Evolutionary conservation across 148 eudicot species (phyloP).

Genomic region (Cornus florida): DNA sequence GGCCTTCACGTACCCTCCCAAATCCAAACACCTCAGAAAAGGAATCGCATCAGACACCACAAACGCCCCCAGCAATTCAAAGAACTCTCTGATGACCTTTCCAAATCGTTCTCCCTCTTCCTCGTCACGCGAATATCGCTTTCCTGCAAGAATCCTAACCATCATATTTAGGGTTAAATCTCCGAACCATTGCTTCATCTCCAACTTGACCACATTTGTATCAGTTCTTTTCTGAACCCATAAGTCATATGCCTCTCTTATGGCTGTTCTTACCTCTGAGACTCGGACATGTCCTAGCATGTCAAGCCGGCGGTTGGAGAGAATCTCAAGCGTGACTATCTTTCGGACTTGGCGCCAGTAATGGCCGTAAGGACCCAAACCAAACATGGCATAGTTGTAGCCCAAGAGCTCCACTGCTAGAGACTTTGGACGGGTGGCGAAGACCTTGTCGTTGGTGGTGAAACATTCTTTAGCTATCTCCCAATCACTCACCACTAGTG

Average conservation of each 20-base stretch:
- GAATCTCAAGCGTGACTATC: constrained; percentile 26
- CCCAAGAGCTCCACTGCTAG: constrained; percentile 17
- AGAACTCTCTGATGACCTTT: constrained; percentile 16
- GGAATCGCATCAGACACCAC: constrained; percentile 26
- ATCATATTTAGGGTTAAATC: constrained; percentile 26
- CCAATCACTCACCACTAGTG: constrained; percentile 41
- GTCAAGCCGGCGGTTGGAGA: constrained; percentile 30
- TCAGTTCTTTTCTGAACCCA: background rate
- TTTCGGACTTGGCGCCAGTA: constrained; percentile 49
- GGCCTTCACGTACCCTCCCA: constrained; percentile 19
- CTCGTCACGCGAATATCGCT: constrained; percentile 10
- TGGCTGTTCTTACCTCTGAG: constrained; percentile 23
- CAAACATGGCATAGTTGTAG: constrained; percentile 41
- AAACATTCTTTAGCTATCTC: constrained; percentile 44
- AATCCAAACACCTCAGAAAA: constrained; percentile 20
- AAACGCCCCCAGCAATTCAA: constrained; percentile 15
- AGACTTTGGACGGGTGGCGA: constrained; percentile 23
- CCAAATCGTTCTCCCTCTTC: constrained; percentile 10
- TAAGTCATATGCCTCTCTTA: constrained; percentile 10
- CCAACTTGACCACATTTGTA: constrained; percentile 17
- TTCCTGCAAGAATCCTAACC: constrained; percentile 33
- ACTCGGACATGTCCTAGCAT: constrained; percentile 15
- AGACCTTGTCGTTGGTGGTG: constrained; percentile 33
- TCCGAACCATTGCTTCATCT: constrained; percentile 37
- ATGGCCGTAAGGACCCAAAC: constrained; percentile 28